Percentiles rank a stretch among this genome's conserved stretches.
phyloP scores from a whole-genome alignment of 805 yeast species.

The Metschnikowia santaceciliae region DNA sequence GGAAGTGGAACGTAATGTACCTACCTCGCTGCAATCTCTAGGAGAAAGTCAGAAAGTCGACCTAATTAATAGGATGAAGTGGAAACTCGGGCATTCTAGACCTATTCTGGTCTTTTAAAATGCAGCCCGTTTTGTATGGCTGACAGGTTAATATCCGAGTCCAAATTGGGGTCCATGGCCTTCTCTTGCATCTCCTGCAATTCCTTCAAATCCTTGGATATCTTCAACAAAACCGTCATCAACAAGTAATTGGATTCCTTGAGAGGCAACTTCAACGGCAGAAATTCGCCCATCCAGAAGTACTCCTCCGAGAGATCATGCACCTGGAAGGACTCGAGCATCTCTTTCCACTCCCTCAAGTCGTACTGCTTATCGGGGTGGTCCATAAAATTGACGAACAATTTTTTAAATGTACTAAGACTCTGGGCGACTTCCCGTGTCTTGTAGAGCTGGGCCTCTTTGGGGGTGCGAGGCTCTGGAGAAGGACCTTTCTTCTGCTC shows the following conservation, averaged over 20 bases:
- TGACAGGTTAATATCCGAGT: background rate
- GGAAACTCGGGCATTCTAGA: background rate
- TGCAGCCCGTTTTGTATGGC: background rate
- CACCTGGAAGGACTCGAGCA: constrained; percentile 29
- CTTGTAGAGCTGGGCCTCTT: background rate
- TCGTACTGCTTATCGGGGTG: constrained; percentile 41
- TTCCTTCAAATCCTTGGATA: constrained; percentile 20
- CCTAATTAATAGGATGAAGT: too few species aligned
- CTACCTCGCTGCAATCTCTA: too few species aligned
- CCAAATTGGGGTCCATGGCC: background rate
- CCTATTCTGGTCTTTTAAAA: too few species aligned
- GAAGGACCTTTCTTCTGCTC: background rate
- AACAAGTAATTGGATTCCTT: constrained; percentile 64
- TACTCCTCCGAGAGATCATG: constrained; percentile 16
- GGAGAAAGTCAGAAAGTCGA: too few species aligned
- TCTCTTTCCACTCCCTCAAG: constrained; percentile 50
- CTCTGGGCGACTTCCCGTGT: background rate
- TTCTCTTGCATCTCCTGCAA: constrained; percentile 3
- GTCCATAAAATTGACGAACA: constrained; percentile 26
- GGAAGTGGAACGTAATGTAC: too few species aligned
- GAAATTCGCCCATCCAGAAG: constrained; percentile 62
- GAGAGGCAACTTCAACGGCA: constrained; percentile 69
- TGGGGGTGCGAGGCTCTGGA: background rate
- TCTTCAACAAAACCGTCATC: constrained; percentile 27
- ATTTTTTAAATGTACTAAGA: background rate